phyloP scores from a whole-genome alignment of 495 filamentous ascomycete species.

The Penicillium antarcticum region DNA sequence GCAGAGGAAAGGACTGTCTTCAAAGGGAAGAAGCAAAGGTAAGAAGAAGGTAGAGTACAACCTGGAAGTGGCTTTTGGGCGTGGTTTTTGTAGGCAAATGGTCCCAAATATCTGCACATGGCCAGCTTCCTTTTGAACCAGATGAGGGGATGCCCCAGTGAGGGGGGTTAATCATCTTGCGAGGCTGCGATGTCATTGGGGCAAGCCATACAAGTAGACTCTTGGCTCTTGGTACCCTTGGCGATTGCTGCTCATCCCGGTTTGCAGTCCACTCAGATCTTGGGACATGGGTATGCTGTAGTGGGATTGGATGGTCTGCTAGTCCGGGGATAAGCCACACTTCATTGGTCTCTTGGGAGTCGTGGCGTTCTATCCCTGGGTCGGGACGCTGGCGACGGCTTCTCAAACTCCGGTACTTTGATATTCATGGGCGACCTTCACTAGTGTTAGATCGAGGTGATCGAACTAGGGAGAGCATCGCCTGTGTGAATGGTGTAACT shows the following conservation, averaged over 20 bases:
- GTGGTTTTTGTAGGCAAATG: neutral
- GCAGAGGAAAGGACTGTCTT: neutral
- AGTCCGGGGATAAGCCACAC: constrained; percentile 7
- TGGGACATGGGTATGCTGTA: constrained; percentile 1
- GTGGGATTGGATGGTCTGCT: constrained; percentile 2
- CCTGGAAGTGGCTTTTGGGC: neutral
- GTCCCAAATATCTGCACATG: neutral
- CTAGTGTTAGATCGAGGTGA: too few species aligned
- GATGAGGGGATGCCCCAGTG: constrained; percentile 10
- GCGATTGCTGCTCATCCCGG: constrained; percentile 6
- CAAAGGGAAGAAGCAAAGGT: neutral
- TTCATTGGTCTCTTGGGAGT: neutral
- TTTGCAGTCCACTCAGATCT: constrained; percentile 7
- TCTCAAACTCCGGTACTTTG: neutral
- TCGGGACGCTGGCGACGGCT: neutral
- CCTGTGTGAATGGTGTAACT: too few species aligned
- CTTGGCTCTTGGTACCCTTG: constrained; percentile 15
- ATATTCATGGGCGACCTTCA: neutral
- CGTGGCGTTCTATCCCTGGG: constrained; percentile 4
- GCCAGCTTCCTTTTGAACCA: neutral
- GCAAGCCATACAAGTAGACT: constrained; percentile 1
- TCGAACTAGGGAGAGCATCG: too few species aligned
- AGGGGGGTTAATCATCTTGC: constrained; percentile 12
- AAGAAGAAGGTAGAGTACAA: neutral
- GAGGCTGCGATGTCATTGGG: constrained; percentile 18